phyloP scores from a whole-genome alignment of 1,284 basidiomycete species.

The Ustilago sp. region DNA sequence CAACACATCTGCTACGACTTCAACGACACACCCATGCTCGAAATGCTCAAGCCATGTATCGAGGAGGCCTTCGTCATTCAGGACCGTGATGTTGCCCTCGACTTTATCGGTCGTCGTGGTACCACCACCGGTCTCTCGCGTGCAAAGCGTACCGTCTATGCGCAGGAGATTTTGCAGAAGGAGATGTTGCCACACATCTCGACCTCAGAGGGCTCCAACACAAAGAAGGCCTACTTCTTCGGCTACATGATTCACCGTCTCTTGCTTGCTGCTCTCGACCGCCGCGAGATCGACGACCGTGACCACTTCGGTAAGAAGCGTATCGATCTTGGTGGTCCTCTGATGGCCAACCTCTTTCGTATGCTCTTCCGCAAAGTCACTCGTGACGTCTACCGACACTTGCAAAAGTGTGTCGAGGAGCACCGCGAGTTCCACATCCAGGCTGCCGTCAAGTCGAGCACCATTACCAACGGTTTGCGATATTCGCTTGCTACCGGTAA shows the following conservation, averaged over 20 bases:
- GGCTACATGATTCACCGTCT: conserved; percentile 99
- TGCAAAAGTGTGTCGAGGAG: conserved; percentile 95
- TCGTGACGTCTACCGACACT: conserved; percentile 94
- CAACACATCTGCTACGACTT: conserved; percentile 99
- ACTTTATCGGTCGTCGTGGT: conserved; percentile 98
- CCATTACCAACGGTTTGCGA: conserved; percentile 97
- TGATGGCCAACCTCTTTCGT: conserved; percentile 94
- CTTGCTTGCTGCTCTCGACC: conserved; percentile 89
- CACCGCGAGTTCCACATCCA: conserved; percentile 95
- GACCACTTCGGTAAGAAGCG: conserved; percentile 99
- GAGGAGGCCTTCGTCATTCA: conserved; percentile 99
- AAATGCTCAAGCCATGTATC: conserved; percentile 98
- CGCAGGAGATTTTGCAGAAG: conserved; percentile 97
- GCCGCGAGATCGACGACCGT: conserved; percentile 96
- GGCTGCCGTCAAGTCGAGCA: conserved; percentile 89
- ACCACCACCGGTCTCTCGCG: conserved; percentile 92
- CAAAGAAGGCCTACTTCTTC: conserved; percentile 99
- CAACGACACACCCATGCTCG: conserved; percentile 93
- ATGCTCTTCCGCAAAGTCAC: conserved; percentile 98
- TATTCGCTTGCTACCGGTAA: conserved; percentile 99
- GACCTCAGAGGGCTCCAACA: conserved; percentile 93
- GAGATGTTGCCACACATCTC: conserved; percentile 99
- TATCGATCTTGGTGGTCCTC: conserved; percentile 92
- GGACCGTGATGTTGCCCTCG: conserved; percentile 88
- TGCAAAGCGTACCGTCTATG: conserved; percentile 92